Evolutionary conservation across 1,284 basidiomycete species (phyloP).

Genomic region (Leccinum subrobustum): DNA sequence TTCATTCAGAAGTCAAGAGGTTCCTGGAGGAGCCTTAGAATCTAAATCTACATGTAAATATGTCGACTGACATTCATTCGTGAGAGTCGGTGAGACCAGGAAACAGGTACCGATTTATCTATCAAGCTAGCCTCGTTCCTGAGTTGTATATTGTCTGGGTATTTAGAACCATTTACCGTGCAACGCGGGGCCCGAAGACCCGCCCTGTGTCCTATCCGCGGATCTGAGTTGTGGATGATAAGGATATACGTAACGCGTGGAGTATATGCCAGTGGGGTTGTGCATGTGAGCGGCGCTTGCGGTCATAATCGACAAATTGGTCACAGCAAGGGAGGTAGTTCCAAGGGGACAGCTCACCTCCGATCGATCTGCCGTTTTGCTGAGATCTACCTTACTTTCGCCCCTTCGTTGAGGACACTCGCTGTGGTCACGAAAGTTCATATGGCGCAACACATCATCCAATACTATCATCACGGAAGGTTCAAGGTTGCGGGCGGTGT

Average conservation of each 20-base stretch:
- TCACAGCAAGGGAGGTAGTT: not conserved
- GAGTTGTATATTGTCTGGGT: not conserved
- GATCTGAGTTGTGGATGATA: not conserved
- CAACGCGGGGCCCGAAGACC: not conserved
- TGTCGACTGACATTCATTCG: not conserved
- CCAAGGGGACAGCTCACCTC: not conserved
- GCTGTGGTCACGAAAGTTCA: not conserved
- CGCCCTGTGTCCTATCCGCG: not conserved
- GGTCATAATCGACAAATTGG: not conserved
- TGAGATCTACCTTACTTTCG: not conserved
- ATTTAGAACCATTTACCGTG: not conserved
- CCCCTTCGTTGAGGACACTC: not conserved
- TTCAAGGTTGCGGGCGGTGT: conserved; percentile 25
- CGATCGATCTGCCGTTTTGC: not conserved
- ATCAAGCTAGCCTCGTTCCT: not conserved
- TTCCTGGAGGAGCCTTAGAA: conserved; percentile 35
- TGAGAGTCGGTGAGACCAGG: not conserved
- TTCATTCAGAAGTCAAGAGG: conserved; percentile 37
- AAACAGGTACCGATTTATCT: not conserved
- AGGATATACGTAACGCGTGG: not conserved
- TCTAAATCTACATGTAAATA: conserved; percentile 12
- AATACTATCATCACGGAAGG: conserved; percentile 24
- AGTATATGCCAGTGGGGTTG: not conserved
- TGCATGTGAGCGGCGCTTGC: not conserved
- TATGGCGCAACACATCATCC: conserved; percentile 11